Percentiles rank a stretch among this genome's conserved stretches.
Conservation (phyloP, 176 grass and related monocot genomes). For the Calamus simplicifolius region DNA sequence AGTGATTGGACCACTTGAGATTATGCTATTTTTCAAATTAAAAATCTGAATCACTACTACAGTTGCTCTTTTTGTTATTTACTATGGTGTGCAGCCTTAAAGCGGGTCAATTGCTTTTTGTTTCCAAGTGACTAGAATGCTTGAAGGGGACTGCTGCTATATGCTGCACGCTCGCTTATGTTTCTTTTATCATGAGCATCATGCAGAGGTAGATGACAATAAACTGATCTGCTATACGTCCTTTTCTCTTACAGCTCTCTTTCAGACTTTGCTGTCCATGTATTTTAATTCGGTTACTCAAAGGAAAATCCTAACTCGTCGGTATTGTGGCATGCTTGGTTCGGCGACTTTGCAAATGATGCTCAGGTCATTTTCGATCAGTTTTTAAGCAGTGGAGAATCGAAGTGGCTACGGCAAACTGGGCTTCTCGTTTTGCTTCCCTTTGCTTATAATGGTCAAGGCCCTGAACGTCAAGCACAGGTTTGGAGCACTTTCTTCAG, state of each 20-base stretch:
- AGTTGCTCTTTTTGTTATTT: too few species aligned
- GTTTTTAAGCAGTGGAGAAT: conserved; percentile 17
- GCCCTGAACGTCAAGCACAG: conserved; percentile 11
- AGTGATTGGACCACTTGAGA: too few species aligned
- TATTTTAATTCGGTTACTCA: conserved; percentile 10
- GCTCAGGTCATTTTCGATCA: conserved; percentile 17
- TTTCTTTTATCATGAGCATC: too few species aligned
- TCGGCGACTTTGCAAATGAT: conserved; percentile 17
- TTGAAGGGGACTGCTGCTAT: too few species aligned
- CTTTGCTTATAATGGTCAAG: conserved; percentile 18
- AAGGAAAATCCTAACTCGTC: conserved; percentile 20
- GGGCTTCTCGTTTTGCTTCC: conserved; percentile 14
- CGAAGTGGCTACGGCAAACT: conserved; percentile 18
- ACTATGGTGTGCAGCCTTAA: too few species aligned
- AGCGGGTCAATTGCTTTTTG: too few species aligned
- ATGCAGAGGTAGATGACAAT: background rate
- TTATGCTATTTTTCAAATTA: too few species aligned
- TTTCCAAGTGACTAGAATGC: too few species aligned
- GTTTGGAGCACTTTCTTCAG: conserved; percentile 9
- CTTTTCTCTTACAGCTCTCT: conserved; percentile 8
- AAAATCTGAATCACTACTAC: too few species aligned
- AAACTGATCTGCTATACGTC: background rate
- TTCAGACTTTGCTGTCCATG: conserved; percentile 18
- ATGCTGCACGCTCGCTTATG: too few species aligned
- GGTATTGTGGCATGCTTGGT: conserved; percentile 10